These are phyloP conservation scores for Otatea glauca DNA, from an alignment of 176 grass and related monocot species.

Conservation along the genomic window DNA sequence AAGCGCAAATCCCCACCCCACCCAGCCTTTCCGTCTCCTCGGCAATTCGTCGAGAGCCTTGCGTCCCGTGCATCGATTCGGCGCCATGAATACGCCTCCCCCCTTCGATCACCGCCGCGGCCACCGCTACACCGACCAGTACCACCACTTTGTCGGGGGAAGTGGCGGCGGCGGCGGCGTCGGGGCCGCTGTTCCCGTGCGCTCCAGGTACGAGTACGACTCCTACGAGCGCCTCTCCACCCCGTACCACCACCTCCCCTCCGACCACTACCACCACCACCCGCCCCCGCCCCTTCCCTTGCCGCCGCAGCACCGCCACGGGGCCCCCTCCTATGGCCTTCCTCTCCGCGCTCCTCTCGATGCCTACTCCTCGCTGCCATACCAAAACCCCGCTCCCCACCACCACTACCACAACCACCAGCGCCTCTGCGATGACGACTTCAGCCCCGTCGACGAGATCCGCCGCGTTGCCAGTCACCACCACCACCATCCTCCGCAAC, in stretches of 20 bases:
- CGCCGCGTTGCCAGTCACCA: constrained; percentile 12
- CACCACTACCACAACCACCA: constrained; percentile 32
- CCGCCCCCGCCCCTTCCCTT: constrained; percentile 23
- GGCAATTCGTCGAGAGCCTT: not conserved
- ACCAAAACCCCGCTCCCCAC: constrained; percentile 26
- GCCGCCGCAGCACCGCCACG: constrained; percentile 34
- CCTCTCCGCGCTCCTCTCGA: constrained; percentile 41
- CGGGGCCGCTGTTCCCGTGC: constrained; percentile 17
- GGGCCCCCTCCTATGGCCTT: constrained; percentile 37
- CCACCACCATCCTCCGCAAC: constrained; percentile 11
- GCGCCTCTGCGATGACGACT: constrained; percentile 8
- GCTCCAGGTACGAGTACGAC: constrained; percentile 58
- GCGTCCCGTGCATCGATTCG: not conserved
- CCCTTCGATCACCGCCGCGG: constrained; percentile 57
- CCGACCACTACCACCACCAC: constrained; percentile 29
- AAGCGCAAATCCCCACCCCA: not conserved
- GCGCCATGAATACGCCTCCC: constrained; percentile 57
- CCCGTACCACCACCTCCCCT: constrained; percentile 21
- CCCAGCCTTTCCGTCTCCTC: not conserved
- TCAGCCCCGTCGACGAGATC: constrained; percentile 36
- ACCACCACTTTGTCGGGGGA: constrained; percentile 25
- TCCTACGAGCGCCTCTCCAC: constrained; percentile 4
- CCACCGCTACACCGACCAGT: constrained; percentile 26
- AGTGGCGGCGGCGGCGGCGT: not conserved
- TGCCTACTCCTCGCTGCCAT: constrained; percentile 42